Base-by-base conservation (phyloP, 345 rosid genomes). In the Firmiana major region DNA sequence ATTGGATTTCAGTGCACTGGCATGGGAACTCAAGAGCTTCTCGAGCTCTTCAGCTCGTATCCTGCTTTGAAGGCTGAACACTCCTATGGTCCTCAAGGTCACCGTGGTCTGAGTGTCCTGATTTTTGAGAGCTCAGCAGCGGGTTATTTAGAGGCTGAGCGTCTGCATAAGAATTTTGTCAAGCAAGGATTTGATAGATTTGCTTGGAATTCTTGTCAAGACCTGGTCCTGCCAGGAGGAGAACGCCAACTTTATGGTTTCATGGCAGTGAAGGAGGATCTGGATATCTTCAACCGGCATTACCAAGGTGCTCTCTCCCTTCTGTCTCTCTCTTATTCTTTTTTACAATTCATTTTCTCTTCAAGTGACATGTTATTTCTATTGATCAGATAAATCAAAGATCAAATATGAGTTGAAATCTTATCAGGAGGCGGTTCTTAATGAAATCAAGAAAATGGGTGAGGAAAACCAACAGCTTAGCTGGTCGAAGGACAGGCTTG, bases 261-360 rank as follows among this genome's bases (percentile, higher is more conserved):
- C 79, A 53, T 77, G 79, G 79, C 66, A 54, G 31, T n/a, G 16
- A 67, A 77, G 40, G 74, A 40, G n/a, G 79, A 77, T 10, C 16
- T 77, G 19, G 42, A 53, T 17, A 2, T 40, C 38, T 53, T 77
- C 53, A 77, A 66, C 74, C 74, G 42, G 46, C 40, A 66, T 54
- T 51, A n/a, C 63, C 43, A 42, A 77, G 73, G 79, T 77, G 22
- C 64, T n/a, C 22, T 76, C 45, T 16, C 46, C 42, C 8, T 66
- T 40, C 71, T 7, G 3, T 28, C 1, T 5, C 63, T 71, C 60
- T 34, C 46, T 40, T 65, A 40, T 17, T 59, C n/a, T 24, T 74
- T 38, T 21, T 75, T 36, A 9, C 6, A 13, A 42, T 40, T 22
- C n/a, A 15, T 31, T 3, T 36, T 53, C 48, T 38, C 64, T 55